Evolutionary conservation across 257 asterid species (phyloP).

Genomic region (Salvia rosmarinus): DNA sequence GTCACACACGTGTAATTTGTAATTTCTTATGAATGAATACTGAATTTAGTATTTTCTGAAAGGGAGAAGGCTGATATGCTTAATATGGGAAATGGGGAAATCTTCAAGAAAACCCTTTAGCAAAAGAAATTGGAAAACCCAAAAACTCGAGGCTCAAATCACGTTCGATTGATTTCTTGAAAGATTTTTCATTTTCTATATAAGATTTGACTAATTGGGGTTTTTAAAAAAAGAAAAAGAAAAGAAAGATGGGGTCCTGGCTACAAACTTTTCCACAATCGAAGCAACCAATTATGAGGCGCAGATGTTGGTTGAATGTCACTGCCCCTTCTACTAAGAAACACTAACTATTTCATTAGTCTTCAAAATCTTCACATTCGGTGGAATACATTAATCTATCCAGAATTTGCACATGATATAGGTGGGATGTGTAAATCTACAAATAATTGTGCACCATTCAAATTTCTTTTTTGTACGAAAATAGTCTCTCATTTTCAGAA

Average conservation of each 20-base stretch:
- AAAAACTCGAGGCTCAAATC: too few relatives aligned
- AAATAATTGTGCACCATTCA: neutral
- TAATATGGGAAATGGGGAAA: too few relatives aligned
- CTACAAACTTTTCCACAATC: neutral
- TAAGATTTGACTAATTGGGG: neutral
- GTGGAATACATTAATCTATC: neutral
- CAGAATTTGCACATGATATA: neutral
- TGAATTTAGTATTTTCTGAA: too few relatives aligned
- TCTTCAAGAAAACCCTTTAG: too few relatives aligned
- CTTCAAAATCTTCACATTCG: neutral
- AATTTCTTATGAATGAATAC: too few relatives aligned
- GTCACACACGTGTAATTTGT: too few relatives aligned
- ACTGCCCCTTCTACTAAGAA: neutral
- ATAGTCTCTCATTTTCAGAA: too few relatives aligned
- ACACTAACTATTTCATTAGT: neutral
- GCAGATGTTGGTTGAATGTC: constrained; percentile 34
- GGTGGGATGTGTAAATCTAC: neutral
- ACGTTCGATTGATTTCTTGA: neutral
- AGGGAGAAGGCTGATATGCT: too few relatives aligned
- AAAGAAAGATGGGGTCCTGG: neutral
- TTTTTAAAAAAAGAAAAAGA: too few relatives aligned
- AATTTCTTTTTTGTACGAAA: neutral
- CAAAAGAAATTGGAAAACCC: too few relatives aligned
- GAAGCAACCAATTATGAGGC: too few relatives aligned
- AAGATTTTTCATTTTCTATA: neutral